phyloP scores from a whole-genome alignment of 768 basidiomycete genomes.

The Panellus pusillus region DNA sequence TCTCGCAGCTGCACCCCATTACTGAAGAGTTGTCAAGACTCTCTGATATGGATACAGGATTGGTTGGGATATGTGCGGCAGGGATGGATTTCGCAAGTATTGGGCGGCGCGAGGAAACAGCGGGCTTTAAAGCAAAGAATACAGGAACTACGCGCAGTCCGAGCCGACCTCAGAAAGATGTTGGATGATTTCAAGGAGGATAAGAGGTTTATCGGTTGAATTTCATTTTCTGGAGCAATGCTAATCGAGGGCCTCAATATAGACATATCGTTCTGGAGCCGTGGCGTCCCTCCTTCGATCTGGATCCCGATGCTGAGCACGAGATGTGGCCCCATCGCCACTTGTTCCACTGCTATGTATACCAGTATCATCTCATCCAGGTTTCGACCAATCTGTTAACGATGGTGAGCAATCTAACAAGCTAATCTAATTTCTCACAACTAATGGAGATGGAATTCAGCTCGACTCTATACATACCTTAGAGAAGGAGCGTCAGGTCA shows the following conservation, averaged over 20 bases:
- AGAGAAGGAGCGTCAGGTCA: conserved; percentile 45
- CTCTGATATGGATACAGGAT: conserved; percentile 39
- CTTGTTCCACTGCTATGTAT: conserved; percentile 74
- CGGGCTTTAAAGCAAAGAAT: conserved; percentile 34
- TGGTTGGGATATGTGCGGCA: conserved; percentile 51
- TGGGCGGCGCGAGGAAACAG: conserved; percentile 29
- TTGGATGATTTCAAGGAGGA: conserved; percentile 50
- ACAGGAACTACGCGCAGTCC: conserved; percentile 36
- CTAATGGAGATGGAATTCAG: conserved; percentile 33
- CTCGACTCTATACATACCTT: conserved; percentile 55
- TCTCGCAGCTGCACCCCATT: conserved; percentile 55
- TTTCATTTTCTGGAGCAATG: background rate
- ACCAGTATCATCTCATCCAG: conserved; percentile 57
- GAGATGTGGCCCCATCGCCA: conserved; percentile 63
- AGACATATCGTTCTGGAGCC: conserved; percentile 60
- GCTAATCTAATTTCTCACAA: background rate
- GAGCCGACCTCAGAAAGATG: conserved; percentile 33
- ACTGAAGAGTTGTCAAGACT: conserved; percentile 41
- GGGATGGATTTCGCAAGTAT: conserved; percentile 39
- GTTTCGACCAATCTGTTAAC: conserved; percentile 37
- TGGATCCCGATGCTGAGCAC: conserved; percentile 28
- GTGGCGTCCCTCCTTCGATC: conserved; percentile 53
- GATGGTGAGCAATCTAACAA: conserved; percentile 34
- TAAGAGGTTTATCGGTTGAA: conserved; percentile 42
- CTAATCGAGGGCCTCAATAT: background rate